Percentiles rank a stretch among this genome's conserved stretches.
phyloP scores from a whole-genome alignment of 345 rosid species.

The Garcia nutans region DNA sequence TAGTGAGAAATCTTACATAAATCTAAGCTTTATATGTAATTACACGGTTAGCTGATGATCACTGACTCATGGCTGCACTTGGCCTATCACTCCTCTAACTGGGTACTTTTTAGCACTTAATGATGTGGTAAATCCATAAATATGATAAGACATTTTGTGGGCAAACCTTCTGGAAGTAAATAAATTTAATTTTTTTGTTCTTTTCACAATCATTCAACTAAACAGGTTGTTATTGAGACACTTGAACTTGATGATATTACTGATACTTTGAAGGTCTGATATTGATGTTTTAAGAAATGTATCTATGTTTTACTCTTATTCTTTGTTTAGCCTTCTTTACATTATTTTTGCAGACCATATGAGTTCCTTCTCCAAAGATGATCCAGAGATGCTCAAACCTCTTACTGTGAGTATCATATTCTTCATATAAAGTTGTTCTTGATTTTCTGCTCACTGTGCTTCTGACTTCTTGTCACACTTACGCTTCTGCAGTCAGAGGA shows the following conservation, averaged over 20 bases:
- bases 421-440: neutral
- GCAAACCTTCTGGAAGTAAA: neutral
- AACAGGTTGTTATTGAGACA: neutral
- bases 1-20: neutral
- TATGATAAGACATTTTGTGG: neutral
- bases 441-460: neutral
- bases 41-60: neutral
- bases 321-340: neutral
- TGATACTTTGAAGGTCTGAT: neutral
- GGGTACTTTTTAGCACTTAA: neutral
- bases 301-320: neutral
- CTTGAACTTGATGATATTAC: neutral
- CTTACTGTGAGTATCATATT: slow-evolving; percentile 37
- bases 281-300: neutral
- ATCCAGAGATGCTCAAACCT: slow-evolving; percentile 32
- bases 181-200: neutral
- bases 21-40: neutral
- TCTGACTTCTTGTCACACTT: too few relatives aligned
- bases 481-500: slow-evolving; percentile 23
- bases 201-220: neutral
- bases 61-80: neutral
- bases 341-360: slow-evolving; percentile 28
- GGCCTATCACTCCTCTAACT: neutral
- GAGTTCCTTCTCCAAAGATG: slow-evolving; percentile 13
- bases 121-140: neutral